A percentile compares a stretch with the other conserved stretches of the same genome.
Evolutionary conservation across 108 stramenopile genomes (phyloP).

Genomic region (Cylindrotheca closterium): DNA sequence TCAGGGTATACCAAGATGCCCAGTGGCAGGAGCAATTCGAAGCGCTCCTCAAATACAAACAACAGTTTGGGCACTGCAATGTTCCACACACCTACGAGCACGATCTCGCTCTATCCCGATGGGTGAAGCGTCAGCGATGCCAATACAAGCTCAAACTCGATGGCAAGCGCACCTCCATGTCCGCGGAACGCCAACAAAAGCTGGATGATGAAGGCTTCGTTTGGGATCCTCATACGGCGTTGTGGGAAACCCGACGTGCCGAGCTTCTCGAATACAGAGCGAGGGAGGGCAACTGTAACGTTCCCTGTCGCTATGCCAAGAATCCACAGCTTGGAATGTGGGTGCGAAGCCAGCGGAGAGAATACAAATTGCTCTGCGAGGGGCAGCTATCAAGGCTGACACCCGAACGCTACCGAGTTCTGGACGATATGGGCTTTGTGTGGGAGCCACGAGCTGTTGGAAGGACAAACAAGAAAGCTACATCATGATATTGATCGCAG

Average conservation of each 20-base stretch:
- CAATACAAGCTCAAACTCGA: slow-evolving; percentile 42
- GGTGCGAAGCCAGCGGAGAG: slow-evolving; percentile 25
- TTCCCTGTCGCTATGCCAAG: slow-evolving; percentile 10
- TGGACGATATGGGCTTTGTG: slow-evolving; percentile 20
- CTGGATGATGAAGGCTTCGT: slow-evolving; percentile 39
- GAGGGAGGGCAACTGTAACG: slow-evolving; percentile 20
- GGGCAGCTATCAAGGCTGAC: slow-evolving; percentile 1
- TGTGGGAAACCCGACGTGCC: slow-evolving; percentile 8
- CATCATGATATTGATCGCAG: no score
- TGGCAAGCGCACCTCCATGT: slow-evolving; percentile 43
- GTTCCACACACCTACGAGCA: slow-evolving; percentile 19
- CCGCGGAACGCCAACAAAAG: slow-evolving; percentile 34
- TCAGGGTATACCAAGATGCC: slow-evolving; percentile 14
- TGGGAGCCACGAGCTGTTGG: slow-evolving; percentile 16
- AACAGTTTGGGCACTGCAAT: slow-evolving; percentile 18
- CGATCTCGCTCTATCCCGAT: slow-evolving; percentile 19
- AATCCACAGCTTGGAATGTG: slow-evolving; percentile 12
- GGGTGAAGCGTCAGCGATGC: slow-evolving; percentile 35
- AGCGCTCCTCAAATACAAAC: slow-evolving; percentile 14
- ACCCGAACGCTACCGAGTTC: neutral
- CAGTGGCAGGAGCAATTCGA: slow-evolving; percentile 16
- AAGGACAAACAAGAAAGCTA: no score
- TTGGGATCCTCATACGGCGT: slow-evolving; percentile 30
- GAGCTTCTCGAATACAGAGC: slow-evolving; percentile 14
- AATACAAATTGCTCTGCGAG: slow-evolving; percentile 10